phyloP scores from a whole-genome alignment of 2,329 filamentous ascomycete genomes.

The Diaporthe destruens region DNA sequence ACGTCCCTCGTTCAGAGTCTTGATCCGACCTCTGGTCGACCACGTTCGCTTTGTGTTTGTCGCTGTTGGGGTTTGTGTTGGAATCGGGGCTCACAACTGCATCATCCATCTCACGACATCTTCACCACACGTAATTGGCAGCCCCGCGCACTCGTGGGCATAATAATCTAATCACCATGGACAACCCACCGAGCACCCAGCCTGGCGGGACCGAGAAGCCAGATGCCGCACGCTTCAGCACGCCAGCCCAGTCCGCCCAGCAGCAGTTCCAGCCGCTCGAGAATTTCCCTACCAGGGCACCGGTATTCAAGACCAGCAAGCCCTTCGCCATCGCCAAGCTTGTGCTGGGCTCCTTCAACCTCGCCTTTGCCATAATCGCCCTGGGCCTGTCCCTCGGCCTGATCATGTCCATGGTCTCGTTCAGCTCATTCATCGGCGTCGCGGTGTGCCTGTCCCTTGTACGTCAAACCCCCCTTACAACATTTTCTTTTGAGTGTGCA shows the following conservation, averaged over 20 bases:
- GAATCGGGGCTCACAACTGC: background rate
- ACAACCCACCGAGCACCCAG: background rate
- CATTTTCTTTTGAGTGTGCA: background rate
- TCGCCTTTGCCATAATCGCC: slow-evolving; percentile 38
- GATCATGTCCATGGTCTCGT: background rate
- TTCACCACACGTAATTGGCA: background rate
- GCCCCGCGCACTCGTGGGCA: too few species aligned
- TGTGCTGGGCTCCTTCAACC: slow-evolving; percentile 32
- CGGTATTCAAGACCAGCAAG: slow-evolving; percentile 31
- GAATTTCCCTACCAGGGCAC: slow-evolving; percentile 5
- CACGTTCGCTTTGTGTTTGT: slow-evolving; percentile 14
- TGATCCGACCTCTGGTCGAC: background rate
- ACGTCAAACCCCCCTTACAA: background rate
- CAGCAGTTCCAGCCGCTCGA: slow-evolving; percentile 28
- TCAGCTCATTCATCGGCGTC: slow-evolving; percentile 14
- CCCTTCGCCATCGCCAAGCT: slow-evolving; percentile 35
- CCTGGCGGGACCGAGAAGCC: slow-evolving; percentile 34
- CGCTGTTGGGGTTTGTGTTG: background rate
- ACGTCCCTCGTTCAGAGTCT: background rate
- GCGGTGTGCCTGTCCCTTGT: slow-evolving; percentile 12
- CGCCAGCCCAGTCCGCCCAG: slow-evolving; percentile 1
- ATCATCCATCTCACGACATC: background rate
- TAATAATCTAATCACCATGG: background rate
- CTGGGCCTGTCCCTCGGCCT: slow-evolving; percentile 28
- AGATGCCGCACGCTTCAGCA: slow-evolving; percentile 13